Percentiles rank a stretch among this genome's conserved stretches.
These are phyloP conservation scores for Strigomonas oncopelti DNA, from an alignment of 208 protist species.

Conservation along the genomic window DNA sequence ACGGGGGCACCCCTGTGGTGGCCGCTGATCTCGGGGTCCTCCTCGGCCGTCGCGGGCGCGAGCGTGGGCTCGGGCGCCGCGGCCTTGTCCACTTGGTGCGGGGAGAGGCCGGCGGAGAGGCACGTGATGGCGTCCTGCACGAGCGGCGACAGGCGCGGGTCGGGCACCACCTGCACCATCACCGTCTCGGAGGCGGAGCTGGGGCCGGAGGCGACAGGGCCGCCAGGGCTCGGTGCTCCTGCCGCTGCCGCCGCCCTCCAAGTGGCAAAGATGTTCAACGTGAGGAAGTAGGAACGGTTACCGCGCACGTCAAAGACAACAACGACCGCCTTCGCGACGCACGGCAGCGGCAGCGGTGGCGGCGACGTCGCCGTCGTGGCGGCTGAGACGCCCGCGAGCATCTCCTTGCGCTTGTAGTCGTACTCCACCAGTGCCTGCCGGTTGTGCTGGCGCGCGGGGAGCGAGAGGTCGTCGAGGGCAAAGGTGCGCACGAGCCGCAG, in stretches of 20 bases:
- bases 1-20: background rate
- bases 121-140: constrained; percentile 8
- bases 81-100: background rate
- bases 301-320: constrained; percentile 48
- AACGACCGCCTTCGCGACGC: constrained; percentile 27
- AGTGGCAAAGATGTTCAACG: background rate
- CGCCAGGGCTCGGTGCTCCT: background rate
- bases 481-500: constrained; percentile 77
- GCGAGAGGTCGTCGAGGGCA: constrained; percentile 46
- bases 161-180: background rate
- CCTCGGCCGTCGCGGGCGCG: background rate
- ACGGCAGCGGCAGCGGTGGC: background rate
- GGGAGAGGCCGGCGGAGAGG: background rate
- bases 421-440: background rate
- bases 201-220: background rate
- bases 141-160: background rate
- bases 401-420: background rate
- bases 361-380: no score
- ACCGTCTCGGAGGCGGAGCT: background rate
- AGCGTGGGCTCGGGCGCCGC: background rate
- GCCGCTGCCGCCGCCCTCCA: background rate
- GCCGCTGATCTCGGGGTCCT: background rate
- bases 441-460: constrained; percentile 13
- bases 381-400: background rate
- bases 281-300: constrained; percentile 29